Conservation (phyloP, 2,329 filamentous ascomycete species). For the Myriosclerotinia curreyana region DNA sequence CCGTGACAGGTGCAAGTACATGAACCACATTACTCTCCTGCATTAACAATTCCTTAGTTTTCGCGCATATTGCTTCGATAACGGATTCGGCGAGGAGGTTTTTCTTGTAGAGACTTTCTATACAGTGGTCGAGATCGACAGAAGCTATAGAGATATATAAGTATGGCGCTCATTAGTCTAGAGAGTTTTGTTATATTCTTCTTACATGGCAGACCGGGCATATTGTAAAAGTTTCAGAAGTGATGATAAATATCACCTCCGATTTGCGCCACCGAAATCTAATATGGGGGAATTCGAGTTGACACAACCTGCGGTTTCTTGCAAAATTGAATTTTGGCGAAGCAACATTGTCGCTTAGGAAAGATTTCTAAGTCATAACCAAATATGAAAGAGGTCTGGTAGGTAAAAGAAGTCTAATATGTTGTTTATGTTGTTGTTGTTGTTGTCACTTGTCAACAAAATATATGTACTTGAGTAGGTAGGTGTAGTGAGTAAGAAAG, state of each 20-base stretch:
- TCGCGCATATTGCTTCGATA: conserved; percentile 98
- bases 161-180: conserved; percentile 8
- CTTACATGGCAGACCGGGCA: conserved; percentile 56
- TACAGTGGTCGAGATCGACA: conserved; percentile 98
- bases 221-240: conserved; percentile 40
- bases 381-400: conserved; percentile 4
- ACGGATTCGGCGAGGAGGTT: conserved; percentile 96
- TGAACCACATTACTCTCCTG: conserved; percentile 99
- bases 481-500: not conserved
- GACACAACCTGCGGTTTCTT: conserved; percentile 33
- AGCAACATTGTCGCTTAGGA: conserved; percentile 39
- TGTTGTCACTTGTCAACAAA: not conserved
- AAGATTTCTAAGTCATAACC: conserved; percentile 30
- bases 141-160: conserved; percentile 60
- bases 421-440: too few relatives aligned
- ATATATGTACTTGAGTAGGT: too few relatives aligned
- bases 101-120: conserved; percentile 93
- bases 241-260: conserved; percentile 24
- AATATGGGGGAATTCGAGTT: conserved; percentile 26
- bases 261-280: conserved; percentile 32
- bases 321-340: conserved; percentile 33
- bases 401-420: too few relatives aligned
- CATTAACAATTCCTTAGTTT: conserved; percentile 98
- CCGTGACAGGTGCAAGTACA: conserved; percentile 90
- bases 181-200: conserved; percentile 35